These are phyloP conservation scores for Tolypocladium cylindrosporum DNA, from an alignment of 2,329 filamentous ascomycete genomes.

Conservation along the genomic window DNA sequence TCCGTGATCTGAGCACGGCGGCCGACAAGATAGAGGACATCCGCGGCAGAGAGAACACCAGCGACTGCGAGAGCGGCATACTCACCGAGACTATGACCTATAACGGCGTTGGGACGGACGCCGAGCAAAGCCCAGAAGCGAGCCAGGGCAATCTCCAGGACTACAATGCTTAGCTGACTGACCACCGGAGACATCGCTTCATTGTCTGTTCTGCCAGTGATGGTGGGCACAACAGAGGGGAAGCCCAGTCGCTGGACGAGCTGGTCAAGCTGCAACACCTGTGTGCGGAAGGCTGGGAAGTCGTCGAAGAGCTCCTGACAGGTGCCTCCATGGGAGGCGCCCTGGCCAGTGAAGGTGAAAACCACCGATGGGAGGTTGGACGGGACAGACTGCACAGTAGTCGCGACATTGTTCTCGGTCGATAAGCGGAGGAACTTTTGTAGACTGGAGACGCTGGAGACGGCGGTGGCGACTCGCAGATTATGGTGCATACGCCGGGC, in stretches of 20 bases:
- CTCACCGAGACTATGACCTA: slow-evolving; percentile 49
- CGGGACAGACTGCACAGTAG: too few species aligned
- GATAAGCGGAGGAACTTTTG: not conserved
- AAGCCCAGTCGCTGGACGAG: slow-evolving; percentile 22
- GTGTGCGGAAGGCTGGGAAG: slow-evolving; percentile 18
- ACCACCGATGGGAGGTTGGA: slow-evolving; percentile 5
- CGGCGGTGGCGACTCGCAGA: not conserved
- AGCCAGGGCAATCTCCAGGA: slow-evolving; percentile 31
- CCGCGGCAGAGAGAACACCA: slow-evolving; percentile 50
- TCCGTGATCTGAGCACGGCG: slow-evolving; percentile 45
- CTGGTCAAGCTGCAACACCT: slow-evolving; percentile 21
- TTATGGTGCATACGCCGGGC: slow-evolving; percentile 14
- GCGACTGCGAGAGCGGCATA: slow-evolving; percentile 52
- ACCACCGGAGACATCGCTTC: slow-evolving; percentile 8
- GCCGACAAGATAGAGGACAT: slow-evolving; percentile 54
- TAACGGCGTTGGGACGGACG: slow-evolving; percentile 30
- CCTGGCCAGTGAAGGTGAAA: slow-evolving; percentile 37
- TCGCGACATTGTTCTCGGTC: not conserved
- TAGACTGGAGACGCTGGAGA: not conserved
- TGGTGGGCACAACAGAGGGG: slow-evolving; percentile 27
- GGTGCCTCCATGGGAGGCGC: slow-evolving; percentile 21
- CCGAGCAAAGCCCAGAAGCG: slow-evolving; percentile 28
- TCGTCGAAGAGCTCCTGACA: slow-evolving; percentile 22
- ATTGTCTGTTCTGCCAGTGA: slow-evolving; percentile 24
- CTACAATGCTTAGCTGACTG: slow-evolving; percentile 28